phyloP scores from a whole-genome alignment of 2,329 filamentous ascomycete genomes.

The Fusarium sp. region DNA sequence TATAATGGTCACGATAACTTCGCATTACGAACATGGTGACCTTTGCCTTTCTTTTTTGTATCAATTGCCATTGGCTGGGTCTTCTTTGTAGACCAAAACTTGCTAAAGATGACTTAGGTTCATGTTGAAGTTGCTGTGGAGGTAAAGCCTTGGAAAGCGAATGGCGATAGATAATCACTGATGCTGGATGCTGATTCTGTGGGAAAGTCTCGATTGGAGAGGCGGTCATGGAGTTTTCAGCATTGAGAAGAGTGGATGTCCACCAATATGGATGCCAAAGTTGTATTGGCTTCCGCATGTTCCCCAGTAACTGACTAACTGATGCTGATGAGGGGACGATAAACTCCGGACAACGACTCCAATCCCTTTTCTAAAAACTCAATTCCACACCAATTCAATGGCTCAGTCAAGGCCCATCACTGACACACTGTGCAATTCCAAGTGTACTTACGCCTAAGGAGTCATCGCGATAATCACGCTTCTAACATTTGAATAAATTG shows the following conservation, averaged over 20 bases:
- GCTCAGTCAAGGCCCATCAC: too few relatives aligned
- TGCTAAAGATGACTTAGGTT: background rate
- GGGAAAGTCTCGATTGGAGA: background rate
- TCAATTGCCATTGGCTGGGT: too few relatives aligned
- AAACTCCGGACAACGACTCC: too few relatives aligned
- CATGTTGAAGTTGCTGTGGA: background rate
- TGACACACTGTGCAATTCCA: too few relatives aligned
- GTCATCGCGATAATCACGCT: too few relatives aligned
- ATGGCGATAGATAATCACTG: background rate
- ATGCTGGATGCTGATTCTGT: background rate
- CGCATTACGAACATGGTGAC: background rate
- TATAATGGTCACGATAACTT: background rate
- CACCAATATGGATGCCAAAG: rapidly evolving
- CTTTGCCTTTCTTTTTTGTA: too few relatives aligned
- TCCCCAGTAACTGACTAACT: background rate
- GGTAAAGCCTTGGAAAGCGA: too few relatives aligned
- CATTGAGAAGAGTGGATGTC: background rate
- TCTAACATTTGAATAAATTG: too few relatives aligned
- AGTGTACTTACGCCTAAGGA: too few relatives aligned
- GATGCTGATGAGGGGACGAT: rapidly evolving
- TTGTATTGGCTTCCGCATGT: too few relatives aligned
- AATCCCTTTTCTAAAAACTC: too few relatives aligned
- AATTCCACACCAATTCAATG: too few relatives aligned
- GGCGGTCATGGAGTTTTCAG: background rate
- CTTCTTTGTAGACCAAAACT: background rate